phyloP scores from a whole-genome alignment of 1,139 yeast species.

The Zygosaccharomyces pseudobailii region DNA sequence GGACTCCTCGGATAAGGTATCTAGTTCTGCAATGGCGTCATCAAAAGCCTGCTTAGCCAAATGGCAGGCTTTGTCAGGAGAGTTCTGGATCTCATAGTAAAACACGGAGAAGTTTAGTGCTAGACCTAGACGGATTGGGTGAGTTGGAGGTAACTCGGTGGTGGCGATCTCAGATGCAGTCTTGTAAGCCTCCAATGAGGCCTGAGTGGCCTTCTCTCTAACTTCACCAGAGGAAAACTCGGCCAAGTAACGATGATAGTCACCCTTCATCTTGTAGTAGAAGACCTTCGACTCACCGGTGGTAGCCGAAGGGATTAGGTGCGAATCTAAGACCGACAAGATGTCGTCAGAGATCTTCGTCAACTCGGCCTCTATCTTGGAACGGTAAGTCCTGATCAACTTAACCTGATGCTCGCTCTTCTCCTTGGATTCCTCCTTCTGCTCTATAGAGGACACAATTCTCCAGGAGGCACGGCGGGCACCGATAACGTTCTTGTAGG shows the following conservation, averaged over 20 bases:
- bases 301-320: slow-evolving; percentile 90
- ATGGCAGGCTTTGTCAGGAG: slow-evolving; percentile 98
- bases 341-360: slow-evolving; percentile 93
- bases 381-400: slow-evolving; percentile 90
- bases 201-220: slow-evolving; percentile 89
- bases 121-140: slow-evolving; percentile 96
- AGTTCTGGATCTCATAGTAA: slow-evolving; percentile 95
- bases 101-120: slow-evolving; percentile 97
- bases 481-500: slow-evolving; percentile 97
- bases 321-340: slow-evolving; percentile 77
- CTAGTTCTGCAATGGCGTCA: slow-evolving; percentile 98
- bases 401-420: slow-evolving; percentile 67
- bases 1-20: slow-evolving; percentile 94
- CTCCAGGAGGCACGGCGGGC: slow-evolving; percentile 99
- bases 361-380: slow-evolving; percentile 90
- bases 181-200: slow-evolving; percentile 91
- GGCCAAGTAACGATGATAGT: slow-evolving; percentile 97
- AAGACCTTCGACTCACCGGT: slow-evolving; percentile 97
- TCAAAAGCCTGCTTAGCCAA: slow-evolving; percentile 98
- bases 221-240: slow-evolving; percentile 90
- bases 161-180: slow-evolving; percentile 96
- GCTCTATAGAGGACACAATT: slow-evolving; percentile 95
- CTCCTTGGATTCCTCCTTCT: slow-evolving; percentile 96
- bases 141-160: slow-evolving; percentile 96
- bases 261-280: slow-evolving; percentile 99